Evolutionary conservation across 129 eudicot species (phyloP).

Genomic region (Flaveria linearis): DNA sequence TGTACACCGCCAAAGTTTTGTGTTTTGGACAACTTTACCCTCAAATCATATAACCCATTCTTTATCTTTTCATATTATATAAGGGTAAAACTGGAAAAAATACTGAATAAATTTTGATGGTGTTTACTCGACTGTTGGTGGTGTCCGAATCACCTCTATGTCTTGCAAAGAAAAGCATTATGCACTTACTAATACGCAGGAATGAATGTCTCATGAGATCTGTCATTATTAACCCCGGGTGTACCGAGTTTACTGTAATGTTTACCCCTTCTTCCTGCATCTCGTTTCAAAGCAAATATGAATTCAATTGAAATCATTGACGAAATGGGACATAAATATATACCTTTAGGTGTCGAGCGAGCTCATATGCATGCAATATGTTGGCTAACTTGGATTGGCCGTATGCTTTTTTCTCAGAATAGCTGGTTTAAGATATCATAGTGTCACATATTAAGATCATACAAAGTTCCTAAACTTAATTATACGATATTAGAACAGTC

Average conservation of each 20-base stretch:
- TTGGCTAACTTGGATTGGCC: constrained; percentile 93
- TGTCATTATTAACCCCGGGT: constrained; percentile 94
- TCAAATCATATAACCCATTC: background rate
- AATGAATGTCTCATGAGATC: constrained; percentile 67
- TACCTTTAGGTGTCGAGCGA: constrained; percentile 69
- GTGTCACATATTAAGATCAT: background rate
- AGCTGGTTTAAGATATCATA: constrained; percentile 40
- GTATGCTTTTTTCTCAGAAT: constrained; percentile 85
- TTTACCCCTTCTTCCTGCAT: constrained; percentile 77
- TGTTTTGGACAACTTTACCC: constrained; percentile 1
- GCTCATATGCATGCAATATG: constrained; percentile 83
- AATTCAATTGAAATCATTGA: background rate
- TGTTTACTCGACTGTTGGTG: background rate
- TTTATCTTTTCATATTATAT: background rate
- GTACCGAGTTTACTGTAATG: constrained; percentile 83
- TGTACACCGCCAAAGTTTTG: background rate
- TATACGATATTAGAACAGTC: background rate
- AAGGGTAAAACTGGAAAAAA: background rate
- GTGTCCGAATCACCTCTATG: background rate
- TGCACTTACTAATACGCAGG: constrained; percentile 57
- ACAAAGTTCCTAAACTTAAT: background rate
- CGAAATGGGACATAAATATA: background rate
- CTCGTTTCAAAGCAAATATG: background rate
- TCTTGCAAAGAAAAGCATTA: background rate
- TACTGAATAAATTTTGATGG: background rate